Percentiles rank a stretch among this genome's conserved stretches.
These are phyloP conservation scores for Kwoniella botswanensis DNA, from an alignment of 768 basidiomycete species.

Conservation along the genomic window DNA sequence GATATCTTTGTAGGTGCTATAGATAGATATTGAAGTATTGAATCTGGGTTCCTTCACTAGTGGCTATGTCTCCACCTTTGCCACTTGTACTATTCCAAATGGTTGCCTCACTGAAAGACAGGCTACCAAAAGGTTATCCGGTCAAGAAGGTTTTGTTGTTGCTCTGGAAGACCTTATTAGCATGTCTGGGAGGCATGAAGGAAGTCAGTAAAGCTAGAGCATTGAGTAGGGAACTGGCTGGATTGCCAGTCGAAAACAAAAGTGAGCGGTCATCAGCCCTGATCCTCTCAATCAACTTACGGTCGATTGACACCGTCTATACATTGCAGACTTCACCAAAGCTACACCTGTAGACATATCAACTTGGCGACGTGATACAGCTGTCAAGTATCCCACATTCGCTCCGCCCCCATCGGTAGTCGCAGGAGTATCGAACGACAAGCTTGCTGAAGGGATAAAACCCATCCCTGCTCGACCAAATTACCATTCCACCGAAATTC, in stretches of 20 bases:
- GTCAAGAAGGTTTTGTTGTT: constrained; percentile 95
- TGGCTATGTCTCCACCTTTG: constrained; percentile 92
- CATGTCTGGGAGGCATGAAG: constrained; percentile 89
- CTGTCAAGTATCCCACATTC: constrained; percentile 96
- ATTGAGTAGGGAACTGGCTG: constrained; percentile 81
- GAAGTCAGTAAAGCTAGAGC: constrained; percentile 83
- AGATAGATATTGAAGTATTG: too few species aligned
- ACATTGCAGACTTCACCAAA: constrained; percentile 68
- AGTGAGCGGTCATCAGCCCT: constrained; percentile 27
- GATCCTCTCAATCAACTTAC: too few species aligned
- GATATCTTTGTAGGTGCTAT: background rate
- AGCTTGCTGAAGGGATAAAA: constrained; percentile 85
- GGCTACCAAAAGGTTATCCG: constrained; percentile 92
- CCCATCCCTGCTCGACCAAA: constrained; percentile 93
- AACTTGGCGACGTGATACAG: constrained; percentile 84
- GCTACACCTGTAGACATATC: constrained; percentile 89
- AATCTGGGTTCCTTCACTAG: constrained; percentile 60
- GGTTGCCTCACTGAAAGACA: constrained; percentile 87
- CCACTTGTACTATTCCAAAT: constrained; percentile 90
- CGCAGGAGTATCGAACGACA: constrained; percentile 59
- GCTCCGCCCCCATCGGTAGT: constrained; percentile 61
- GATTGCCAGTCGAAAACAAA: constrained; percentile 63
- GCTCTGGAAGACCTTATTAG: constrained; percentile 89
- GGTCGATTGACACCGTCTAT: too few species aligned
- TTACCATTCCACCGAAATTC: constrained; percentile 70